Percentiles rank a stretch among this genome's conserved stretches.
phyloP scores from a whole-genome alignment of 441 rosid genomes.

The Brassica hybrid region DNA sequence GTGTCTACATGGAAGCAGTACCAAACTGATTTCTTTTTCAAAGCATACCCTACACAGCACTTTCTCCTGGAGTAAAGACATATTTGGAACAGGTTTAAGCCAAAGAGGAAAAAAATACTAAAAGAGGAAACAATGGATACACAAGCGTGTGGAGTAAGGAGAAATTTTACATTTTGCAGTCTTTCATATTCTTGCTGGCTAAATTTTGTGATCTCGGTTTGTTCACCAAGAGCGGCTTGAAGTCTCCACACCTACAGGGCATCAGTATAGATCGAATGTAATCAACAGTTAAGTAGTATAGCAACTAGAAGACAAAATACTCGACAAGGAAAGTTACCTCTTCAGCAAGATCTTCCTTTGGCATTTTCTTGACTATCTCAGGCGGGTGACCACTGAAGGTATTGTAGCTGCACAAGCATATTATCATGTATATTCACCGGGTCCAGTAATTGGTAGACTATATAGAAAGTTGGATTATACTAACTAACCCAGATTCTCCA shows the following conservation, averaged over 20 bases:
- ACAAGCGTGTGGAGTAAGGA: conserved; percentile 48
- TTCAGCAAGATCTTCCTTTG: neutral
- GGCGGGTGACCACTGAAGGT: conserved; percentile 97
- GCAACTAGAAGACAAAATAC: conserved; percentile 10
- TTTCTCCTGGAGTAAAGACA: conserved; percentile 69
- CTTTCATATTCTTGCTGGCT: conserved; percentile 95
- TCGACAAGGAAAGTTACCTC: neutral
- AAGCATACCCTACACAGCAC: conserved; percentile 92
- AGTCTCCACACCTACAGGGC: conserved; percentile 89
- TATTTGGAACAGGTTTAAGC: conserved; percentile 16
- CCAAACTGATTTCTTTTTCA: conserved; percentile 81
- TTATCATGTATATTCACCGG: conserved; percentile 11
- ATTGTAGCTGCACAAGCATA: conserved; percentile 67
- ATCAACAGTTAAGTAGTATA: conserved; percentile 52
- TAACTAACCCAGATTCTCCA: too few relatives aligned
- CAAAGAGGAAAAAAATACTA: neutral
- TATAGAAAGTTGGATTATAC: too few relatives aligned
- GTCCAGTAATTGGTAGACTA: too few relatives aligned
- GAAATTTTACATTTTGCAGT: conserved; percentile 87
- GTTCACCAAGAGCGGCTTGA: conserved; percentile 98
- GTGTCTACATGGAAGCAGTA: conserved; percentile 95
- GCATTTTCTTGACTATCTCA: conserved; percentile 71
- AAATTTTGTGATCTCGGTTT: conserved; percentile 84
- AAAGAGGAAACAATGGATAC: neutral
- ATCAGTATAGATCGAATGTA: conserved; percentile 4